Evolutionary conservation across 2,329 filamentous ascomycete genomes (phyloP).

Genomic region (Bipolaris gigantea): DNA sequence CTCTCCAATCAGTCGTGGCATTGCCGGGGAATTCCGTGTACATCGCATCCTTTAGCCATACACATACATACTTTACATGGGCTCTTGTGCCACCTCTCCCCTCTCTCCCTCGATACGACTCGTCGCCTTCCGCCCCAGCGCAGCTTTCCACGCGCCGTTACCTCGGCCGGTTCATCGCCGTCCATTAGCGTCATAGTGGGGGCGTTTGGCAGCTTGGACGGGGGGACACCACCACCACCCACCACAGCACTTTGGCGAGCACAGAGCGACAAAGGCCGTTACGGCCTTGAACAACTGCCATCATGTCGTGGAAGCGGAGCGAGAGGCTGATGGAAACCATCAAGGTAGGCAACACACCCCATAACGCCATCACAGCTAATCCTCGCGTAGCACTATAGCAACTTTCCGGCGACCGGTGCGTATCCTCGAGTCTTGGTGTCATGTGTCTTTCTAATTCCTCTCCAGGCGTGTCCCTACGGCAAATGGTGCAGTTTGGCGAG

Average conservation of each 20-base stretch:
- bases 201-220: slow-evolving; percentile 21
- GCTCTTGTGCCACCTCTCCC: slow-evolving; percentile 1
- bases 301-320: slow-evolving; percentile 92
- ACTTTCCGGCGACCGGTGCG: slow-evolving; percentile 93
- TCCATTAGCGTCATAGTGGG: slow-evolving; percentile 41
- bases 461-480: slow-evolving; percentile 70
- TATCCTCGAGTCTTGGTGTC: slow-evolving; percentile 67
- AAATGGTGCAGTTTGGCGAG: slow-evolving; percentile 99
- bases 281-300: slow-evolving; percentile 46
- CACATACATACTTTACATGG: background rate
- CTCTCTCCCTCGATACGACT: background rate
- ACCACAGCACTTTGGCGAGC: slow-evolving; percentile 36
- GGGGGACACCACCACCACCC: slow-evolving; percentile 14
- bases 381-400: slow-evolving; percentile 72
- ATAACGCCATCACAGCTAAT: slow-evolving; percentile 26
- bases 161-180: slow-evolving; percentile 33
- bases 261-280: slow-evolving; percentile 35
- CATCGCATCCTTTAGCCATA: slow-evolving; percentile 7
- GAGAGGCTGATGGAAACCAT: slow-evolving; percentile 95
- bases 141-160: slow-evolving; percentile 15
- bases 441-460: slow-evolving; percentile 18
- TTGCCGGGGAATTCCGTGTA: slow-evolving; percentile 15
- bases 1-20: slow-evolving; percentile 24
- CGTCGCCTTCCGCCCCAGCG: slow-evolving; percentile 3
- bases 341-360: slow-evolving; percentile 51